phyloP scores from a whole-genome alignment of 2,329 filamentous ascomycete genomes.

The Pseudovirgaria hyperparasitica region DNA sequence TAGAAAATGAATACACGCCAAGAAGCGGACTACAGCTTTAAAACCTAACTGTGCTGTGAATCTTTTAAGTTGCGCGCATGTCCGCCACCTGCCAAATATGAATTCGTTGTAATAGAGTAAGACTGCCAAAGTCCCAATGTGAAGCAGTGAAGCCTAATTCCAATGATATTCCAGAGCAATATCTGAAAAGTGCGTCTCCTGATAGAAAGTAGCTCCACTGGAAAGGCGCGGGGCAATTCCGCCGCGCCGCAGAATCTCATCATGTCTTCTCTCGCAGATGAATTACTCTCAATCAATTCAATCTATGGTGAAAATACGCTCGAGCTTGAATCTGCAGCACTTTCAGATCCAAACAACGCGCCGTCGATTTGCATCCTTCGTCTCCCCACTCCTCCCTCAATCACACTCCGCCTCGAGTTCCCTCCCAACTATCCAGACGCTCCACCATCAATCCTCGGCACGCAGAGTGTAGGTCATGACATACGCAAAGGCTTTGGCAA shows the following conservation, averaged over 20 bases:
- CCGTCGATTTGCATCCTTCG: slow-evolving; percentile 47
- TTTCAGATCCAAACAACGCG: slow-evolving; percentile 19
- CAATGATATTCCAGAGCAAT: no score
- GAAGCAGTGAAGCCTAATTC: no score
- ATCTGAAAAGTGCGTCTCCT: no score
- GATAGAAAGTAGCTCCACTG: no score
- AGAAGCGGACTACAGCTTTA: no score
- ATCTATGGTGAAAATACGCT: slow-evolving; percentile 66
- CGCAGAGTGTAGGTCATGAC: slow-evolving; percentile 60
- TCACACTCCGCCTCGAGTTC: slow-evolving; percentile 51
- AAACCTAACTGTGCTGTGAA: no score
- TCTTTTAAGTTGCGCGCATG: no score
- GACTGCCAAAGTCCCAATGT: no score
- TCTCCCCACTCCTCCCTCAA: slow-evolving; percentile 49
- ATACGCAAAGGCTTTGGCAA: slow-evolving; percentile 60
- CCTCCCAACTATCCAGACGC: slow-evolving; percentile 60
- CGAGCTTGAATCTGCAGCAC: slow-evolving; percentile 11
- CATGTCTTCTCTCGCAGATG: slow-evolving; percentile 46
- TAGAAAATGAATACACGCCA: no score
- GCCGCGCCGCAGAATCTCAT: slow-evolving; percentile 3
- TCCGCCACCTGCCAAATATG: no score
- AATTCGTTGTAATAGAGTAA: no score
- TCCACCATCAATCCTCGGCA: slow-evolving; percentile 62
- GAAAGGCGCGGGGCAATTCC: no score
- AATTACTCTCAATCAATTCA: slow-evolving; percentile 71